Percentiles rank a stretch among this genome's conserved stretches.
Conservation (phyloP, 495 filamentous ascomycete genomes). For the Penicillium bovifimosum region DNA sequence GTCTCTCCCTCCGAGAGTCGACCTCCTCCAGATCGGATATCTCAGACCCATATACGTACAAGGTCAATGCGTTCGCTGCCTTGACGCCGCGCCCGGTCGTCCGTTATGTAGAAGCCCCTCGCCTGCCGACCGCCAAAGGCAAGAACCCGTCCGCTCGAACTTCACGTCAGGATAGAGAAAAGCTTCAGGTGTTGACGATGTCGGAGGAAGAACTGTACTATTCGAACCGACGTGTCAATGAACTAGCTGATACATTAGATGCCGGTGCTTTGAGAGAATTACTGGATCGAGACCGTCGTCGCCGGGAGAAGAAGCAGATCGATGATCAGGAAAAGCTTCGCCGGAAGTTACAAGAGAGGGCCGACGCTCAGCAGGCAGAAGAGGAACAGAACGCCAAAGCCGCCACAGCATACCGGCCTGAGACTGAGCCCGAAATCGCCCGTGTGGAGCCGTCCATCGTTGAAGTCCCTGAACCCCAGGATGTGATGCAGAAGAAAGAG, state of each 20-base stretch:
- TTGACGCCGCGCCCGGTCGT: constrained; percentile 77
- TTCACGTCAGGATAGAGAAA: constrained; percentile 28
- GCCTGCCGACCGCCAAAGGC: constrained; percentile 37
- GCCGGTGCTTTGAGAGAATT: constrained; percentile 74
- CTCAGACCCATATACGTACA: constrained; percentile 66
- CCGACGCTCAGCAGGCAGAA: constrained; percentile 57
- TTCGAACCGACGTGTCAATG: constrained; percentile 68
- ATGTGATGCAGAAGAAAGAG: neutral
- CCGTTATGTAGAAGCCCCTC: constrained; percentile 61
- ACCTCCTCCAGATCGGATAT: constrained; percentile 65
- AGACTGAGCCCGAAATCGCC: neutral
- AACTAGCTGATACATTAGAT: constrained; percentile 74
- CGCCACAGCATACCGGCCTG: neutral
- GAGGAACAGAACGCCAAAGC: constrained; percentile 29
- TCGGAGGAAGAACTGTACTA: constrained; percentile 57
- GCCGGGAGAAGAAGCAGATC: constrained; percentile 66
- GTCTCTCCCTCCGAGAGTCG: constrained; percentile 65
- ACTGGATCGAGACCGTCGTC: constrained; percentile 76
- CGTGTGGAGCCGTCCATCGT: neutral
- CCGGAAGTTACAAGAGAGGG: constrained; percentile 59
- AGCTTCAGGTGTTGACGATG: constrained; percentile 40
- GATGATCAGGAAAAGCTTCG: constrained; percentile 66
- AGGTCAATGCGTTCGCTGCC: constrained; percentile 65
- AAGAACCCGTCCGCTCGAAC: constrained; percentile 34
- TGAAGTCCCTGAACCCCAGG: constrained; percentile 1